Evolutionary conservation across 1,284 basidiomycete genomes (phyloP), one percentile per base, ranked within the genome.

Genomic region (Heterobasidion irregulare): DNA sequence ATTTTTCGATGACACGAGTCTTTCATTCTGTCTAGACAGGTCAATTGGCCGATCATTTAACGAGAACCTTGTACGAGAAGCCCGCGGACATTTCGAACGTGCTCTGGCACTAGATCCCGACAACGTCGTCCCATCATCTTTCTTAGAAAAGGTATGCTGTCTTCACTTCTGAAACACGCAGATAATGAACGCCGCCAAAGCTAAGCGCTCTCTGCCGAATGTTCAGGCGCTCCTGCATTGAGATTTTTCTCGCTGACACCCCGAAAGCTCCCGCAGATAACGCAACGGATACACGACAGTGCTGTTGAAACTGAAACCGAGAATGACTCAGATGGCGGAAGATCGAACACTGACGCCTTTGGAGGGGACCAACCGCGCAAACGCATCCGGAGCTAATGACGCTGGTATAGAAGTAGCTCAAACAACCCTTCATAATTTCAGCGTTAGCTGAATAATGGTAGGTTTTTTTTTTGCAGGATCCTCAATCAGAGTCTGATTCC

Each of bases 51-150:
- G 50, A 55, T 50, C 26, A 2, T 46, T 66, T 62, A 59, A 70
- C 78, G 58, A 56, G 60, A 13, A 66, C 63, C 26, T 68, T 16
- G 59, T 88, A 7, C 76, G 79, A 52, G 78, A 82, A 45, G 84
- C 89, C 34, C 79, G 79, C 62, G 69, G 75, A 7, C 83, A 86
- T 65, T 75, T 91, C 44, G 80, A 83, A 61, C 82, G 82, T 47
- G 81, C 84, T 38, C 74, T 73, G 58, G 62, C 68, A 2, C 66
- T 90, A 46, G 84, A 89, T 60, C 74, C 79, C 9, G 72, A 76
- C n/a, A 84, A 84, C 55, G 60, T 65, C 8, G 72, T 86, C 6
- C 76, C 79, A 7, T 69, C 71, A 50, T 70, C 71, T 0, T 84
- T 84, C 67, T 63, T 81, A 49, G 65, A 71, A 50, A 76, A 81